Evolutionary conservation across 2,329 filamentous ascomycete genomes (phyloP).

Genomic region (Scedosporium boydii): DNA sequence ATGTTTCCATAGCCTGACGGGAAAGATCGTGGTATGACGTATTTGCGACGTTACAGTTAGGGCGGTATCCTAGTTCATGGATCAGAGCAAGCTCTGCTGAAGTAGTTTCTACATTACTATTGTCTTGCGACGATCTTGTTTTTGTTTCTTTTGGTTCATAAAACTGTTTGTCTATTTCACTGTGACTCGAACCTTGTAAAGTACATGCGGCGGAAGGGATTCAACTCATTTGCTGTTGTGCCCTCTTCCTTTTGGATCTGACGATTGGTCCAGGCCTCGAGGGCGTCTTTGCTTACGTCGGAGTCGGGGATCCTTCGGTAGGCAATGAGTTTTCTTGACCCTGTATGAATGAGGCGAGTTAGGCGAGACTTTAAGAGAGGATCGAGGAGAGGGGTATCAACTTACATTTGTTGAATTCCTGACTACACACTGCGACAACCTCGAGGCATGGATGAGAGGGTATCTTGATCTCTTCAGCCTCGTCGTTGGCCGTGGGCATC

Average conservation of each 20-base stretch:
- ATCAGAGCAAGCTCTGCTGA: too few relatives aligned
- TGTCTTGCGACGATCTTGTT: too few relatives aligned
- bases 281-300: constrained; percentile 35
- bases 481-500: constrained; percentile 87
- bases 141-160: too few relatives aligned
- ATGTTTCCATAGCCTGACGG: background rate
- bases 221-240: constrained; percentile 47
- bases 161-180: background rate
- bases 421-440: constrained; percentile 67
- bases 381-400: background rate
- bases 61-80: too few relatives aligned
- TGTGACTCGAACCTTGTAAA: constrained; percentile 43
- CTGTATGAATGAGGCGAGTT: constrained; percentile 27
- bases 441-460: constrained; percentile 69
- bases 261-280: constrained; percentile 20
- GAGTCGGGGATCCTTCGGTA: constrained; percentile 63
- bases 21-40: background rate
- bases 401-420: constrained; percentile 82
- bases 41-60: too few relatives aligned
- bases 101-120: too few relatives aligned
- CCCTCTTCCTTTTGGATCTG: constrained; percentile 25
- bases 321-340: constrained; percentile 82
- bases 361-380: constrained; percentile 9
- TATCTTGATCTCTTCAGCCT: constrained; percentile 65
- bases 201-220: constrained; percentile 50